Base-by-base conservation (phyloP, 2,329 filamentous ascomycete species). In the Fusarium neocosmosporiellum region DNA sequence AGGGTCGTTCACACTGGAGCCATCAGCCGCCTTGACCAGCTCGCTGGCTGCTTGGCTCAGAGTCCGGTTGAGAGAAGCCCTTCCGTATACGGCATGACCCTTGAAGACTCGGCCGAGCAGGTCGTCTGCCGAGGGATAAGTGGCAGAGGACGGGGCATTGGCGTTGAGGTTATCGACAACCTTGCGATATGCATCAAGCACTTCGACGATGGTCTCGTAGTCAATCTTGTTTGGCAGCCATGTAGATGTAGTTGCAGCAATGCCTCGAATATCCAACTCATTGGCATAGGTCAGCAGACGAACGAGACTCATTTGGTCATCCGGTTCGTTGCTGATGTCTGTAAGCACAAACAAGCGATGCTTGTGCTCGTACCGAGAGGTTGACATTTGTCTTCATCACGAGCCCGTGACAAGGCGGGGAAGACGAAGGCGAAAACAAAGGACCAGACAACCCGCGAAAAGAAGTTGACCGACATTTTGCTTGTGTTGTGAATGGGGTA, bases 171-270 rank as follows among this genome's bases (percentile, higher is more conserved):
- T 59, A 14, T 31, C 2, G 18, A 41, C 36, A 16, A 41, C 55
- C 36, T 59, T 29, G 22, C 55, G 14, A 18, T 59, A 59, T 31
- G 34, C 55, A n/a, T 31, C 18, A 20, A 59, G 34, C 18, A 59
- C 55, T n/a, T 55, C 22, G 22, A 22, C 18, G 16, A 86, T 84
- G 33, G 83, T 80, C 60, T 85, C 73, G 13, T 83, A 79, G 65
- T 80, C 78, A 24, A 82, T 79, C 24, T 80, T 80, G 39, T 77
- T 75, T 53, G 79, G 81, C 74, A 86, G 79, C 83, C 83, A 86
- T 60, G 79, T 83, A 2, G 84, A 86, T 0, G 84, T 86, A 41
- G 78, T 80, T 14, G 83, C 85, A 3, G 84, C 81, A 16, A 85
- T 72, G 5, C 83, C 84, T 46, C 83, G 77, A 3, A 82, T 84